Conservation (phyloP, 179 eudicot genomes). For the Camellia oleifera region DNA sequence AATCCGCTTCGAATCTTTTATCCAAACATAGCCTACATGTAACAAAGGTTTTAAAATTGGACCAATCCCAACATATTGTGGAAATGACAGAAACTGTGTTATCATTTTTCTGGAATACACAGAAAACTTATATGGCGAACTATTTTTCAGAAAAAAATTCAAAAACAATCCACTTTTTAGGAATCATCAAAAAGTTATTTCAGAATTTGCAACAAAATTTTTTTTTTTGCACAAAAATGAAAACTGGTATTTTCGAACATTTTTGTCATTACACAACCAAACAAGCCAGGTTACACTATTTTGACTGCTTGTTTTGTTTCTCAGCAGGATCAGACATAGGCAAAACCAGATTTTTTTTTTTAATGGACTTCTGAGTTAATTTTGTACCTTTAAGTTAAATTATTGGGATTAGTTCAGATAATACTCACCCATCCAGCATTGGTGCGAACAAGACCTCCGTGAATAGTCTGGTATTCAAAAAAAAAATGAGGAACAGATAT, state of each 20-base stretch:
- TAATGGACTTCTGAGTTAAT: background rate
- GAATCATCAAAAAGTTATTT: no score
- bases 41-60: background rate
- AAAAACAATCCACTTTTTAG: no score
- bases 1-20: no score
- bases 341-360: background rate
- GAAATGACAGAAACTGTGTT: background rate
- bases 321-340: background rate
- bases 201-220: no score
- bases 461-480: slow-evolving; percentile 44
- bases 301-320: background rate
- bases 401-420: background rate
- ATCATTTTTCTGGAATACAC: no score
- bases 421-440: slow-evolving; percentile 92
- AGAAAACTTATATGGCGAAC: no score
- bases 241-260: no score
- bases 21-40: background rate
- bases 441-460: slow-evolving; percentile 82
- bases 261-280: no score
- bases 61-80: background rate
- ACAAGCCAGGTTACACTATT: background rate
- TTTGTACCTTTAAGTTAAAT: background rate
- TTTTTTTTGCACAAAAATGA: no score
- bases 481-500: slow-evolving; percentile 92
- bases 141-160: no score